phyloP scores from a whole-genome alignment of 2,329 filamentous ascomycete genomes.

The Fusarium sp. region DNA sequence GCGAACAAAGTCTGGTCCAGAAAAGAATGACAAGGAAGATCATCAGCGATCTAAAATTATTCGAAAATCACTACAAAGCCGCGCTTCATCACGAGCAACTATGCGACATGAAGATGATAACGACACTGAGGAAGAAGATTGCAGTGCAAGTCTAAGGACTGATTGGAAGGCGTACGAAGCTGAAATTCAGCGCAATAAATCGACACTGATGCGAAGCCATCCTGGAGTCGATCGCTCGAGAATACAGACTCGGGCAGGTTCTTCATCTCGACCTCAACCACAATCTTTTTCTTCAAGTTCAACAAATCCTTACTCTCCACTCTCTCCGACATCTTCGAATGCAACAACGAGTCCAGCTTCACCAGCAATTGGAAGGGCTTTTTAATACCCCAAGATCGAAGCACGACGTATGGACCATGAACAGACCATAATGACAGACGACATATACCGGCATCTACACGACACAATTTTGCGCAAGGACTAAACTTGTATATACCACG shows the following conservation, averaged over 20 bases:
- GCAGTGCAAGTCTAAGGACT: conserved; percentile 36
- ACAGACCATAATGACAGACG: not conserved
- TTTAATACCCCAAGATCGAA: conserved; percentile 2
- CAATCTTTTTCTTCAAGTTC: conserved; percentile 30
- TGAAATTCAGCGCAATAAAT: conserved; percentile 45
- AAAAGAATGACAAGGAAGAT: conserved; percentile 49
- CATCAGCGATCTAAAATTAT: conserved; percentile 55
- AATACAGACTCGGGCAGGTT: conserved; percentile 10
- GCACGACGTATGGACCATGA: not conserved
- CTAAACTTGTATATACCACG: conserved; percentile 23
- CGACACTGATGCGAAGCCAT: conserved; percentile 44
- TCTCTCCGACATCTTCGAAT: conserved; percentile 24
- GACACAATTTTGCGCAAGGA: conserved; percentile 1
- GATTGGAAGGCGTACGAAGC: conserved; percentile 57
- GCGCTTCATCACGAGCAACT: conserved; percentile 38
- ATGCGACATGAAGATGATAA: conserved; percentile 16
- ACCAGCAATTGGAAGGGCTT: conserved; percentile 23
- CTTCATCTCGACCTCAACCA: conserved; percentile 20
- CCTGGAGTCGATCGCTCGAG: conserved; percentile 42
- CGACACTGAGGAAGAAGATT: conserved; percentile 37
- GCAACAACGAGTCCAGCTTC: conserved; percentile 16
- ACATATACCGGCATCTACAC: conserved; percentile 4
- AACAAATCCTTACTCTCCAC: conserved; percentile 27
- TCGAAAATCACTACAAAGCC: conserved; percentile 55
- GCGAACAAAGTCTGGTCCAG: conserved; percentile 25